Evolutionary conservation across 176 grass and related monocot genomes (phyloP), one percentile per base, ranked within the genome.

Genomic region (Oryza glaberrima): DNA sequence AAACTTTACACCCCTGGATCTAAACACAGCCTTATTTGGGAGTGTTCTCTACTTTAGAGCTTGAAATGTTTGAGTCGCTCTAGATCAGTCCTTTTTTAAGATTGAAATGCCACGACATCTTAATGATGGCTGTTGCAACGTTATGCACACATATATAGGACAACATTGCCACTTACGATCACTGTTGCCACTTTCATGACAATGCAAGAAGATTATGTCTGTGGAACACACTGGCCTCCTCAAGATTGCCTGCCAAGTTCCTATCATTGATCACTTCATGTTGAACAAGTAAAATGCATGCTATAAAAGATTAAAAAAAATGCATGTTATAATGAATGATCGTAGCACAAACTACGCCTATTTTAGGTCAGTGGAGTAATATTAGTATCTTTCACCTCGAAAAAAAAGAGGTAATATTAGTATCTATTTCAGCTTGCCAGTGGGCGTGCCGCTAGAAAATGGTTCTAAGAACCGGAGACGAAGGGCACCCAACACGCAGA

Each of bases 381-480:
- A 41, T 8, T 41, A 41, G 40, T 8, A 41, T 41, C 7, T 41
- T 41, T 8, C 40, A 41, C 7, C 7, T 41, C 40, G 40, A 8
- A 41, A 41, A 41, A 41, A 41, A 79, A 74, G 22, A 0, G 35
- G 35, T 69, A 83, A 49, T 15, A 26, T 22, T 6, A 17, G 12
- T 35, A 6, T 70, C 14, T 68, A 64, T 75, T 87, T 80, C 84
- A 90, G 84, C 22, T 9, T 69, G 23, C 72, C 45, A 34, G 54
- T 35, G 56, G 73, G 44, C 13, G 1, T 32, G 36, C 70, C 44
- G 28, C 1, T 71, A 80, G 75, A 87, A 69, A 91, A 70, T 70
- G 76, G 76, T 49, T 54, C 40, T 10, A 90, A 83, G 70, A 91
- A 22, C 76, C 63, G 89, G 52, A 91, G 81, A 26, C 80, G 70